Percentiles rank a stretch among this genome's conserved stretches.
Evolutionary conservation across 23 red algal species (phyloP).

Genomic region (Gracilaria domingensis): DNA sequence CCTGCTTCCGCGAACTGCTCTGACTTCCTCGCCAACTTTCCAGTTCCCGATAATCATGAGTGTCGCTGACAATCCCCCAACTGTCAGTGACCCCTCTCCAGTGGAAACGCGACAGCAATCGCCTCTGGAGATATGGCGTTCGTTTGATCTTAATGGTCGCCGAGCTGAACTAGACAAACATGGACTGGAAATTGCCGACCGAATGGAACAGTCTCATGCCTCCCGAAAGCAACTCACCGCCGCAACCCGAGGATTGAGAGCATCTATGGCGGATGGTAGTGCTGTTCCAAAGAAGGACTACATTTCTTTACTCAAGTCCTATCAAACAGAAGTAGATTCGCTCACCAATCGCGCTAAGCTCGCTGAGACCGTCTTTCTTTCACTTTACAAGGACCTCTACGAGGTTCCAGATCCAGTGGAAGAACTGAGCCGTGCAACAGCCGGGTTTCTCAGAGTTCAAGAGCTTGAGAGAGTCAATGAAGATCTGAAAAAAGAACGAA

Average conservation of each 20-base stretch:
- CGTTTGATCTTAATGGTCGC: slow-evolving; percentile 78
- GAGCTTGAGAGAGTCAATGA: slow-evolving; percentile 38
- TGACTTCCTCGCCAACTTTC: not conserved
- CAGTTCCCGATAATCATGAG: not conserved
- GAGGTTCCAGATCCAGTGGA: slow-evolving; percentile 76
- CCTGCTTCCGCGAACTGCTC: not conserved
- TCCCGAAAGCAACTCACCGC: slow-evolving; percentile 70
- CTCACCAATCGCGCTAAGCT: slow-evolving; percentile 81
- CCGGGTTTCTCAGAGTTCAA: not conserved
- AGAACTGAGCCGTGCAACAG: slow-evolving; percentile 10
- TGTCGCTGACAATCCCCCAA: not conserved
- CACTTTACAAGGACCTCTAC: slow-evolving; percentile 80
- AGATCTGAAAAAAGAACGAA: slow-evolving; percentile 47
- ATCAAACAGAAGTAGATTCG: slow-evolving; percentile 91
- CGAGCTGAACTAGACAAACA: slow-evolving; percentile 68
- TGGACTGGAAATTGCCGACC: slow-evolving; percentile 71
- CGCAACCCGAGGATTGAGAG: slow-evolving; percentile 62
- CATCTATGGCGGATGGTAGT: slow-evolving; percentile 53
- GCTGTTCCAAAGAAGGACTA: slow-evolving; percentile 59
- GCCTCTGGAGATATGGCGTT: slow-evolving; percentile 66
- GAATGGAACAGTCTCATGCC: slow-evolving; percentile 59
- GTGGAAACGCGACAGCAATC: slow-evolving; percentile 23
- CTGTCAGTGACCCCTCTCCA: not conserved
- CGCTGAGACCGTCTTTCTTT: slow-evolving; percentile 81
- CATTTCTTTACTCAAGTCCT: slow-evolving; percentile 68